Evolutionary conservation across 1,284 basidiomycete species (phyloP).

Genomic region (Termitomyces sp.): DNA sequence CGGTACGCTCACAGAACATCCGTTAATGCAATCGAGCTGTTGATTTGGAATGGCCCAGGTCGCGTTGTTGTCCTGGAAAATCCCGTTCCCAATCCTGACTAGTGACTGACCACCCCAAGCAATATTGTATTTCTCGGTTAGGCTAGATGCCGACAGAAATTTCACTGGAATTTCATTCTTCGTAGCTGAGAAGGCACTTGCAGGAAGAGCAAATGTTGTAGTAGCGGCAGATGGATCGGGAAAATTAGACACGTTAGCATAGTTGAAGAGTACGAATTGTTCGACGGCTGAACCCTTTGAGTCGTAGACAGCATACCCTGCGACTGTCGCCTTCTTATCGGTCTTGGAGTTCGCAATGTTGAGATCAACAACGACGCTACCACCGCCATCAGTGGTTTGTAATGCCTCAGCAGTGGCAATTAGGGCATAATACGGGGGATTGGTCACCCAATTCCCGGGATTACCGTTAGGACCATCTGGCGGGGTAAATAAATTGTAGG

Average conservation of each 20-base stretch:
- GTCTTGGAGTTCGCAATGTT: constrained; percentile 35
- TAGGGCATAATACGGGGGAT: constrained; percentile 53
- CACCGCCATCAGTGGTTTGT: constrained; percentile 36
- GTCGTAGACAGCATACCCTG: constrained; percentile 60
- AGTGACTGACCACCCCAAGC: constrained; percentile 41
- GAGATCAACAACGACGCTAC: constrained; percentile 48
- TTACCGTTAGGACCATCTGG: constrained; percentile 31
- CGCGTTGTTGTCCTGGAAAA: constrained; percentile 16
- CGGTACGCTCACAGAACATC: constrained; percentile 38
- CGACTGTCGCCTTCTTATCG: constrained; percentile 31
- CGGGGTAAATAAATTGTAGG: constrained; percentile 47
- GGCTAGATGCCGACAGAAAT: constrained; percentile 37
- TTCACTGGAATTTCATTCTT: constrained; percentile 32
- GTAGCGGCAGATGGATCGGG: constrained; percentile 30
- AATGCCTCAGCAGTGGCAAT: constrained; percentile 54
- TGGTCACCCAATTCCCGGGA: constrained; percentile 42
- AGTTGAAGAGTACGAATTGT: constrained; percentile 60
- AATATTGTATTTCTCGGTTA: constrained; percentile 53
- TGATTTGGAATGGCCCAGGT: constrained; percentile 40
- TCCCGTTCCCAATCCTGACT: constrained; percentile 24
- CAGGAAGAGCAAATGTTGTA: constrained; percentile 31
- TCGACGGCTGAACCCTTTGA: constrained; percentile 30
- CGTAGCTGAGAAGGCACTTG: constrained; percentile 19
- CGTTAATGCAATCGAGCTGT: constrained; percentile 31
- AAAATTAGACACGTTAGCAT: constrained; percentile 43